phyloP scores from a whole-genome alignment of 768 basidiomycete species.

The Cubamyces sp. region DNA sequence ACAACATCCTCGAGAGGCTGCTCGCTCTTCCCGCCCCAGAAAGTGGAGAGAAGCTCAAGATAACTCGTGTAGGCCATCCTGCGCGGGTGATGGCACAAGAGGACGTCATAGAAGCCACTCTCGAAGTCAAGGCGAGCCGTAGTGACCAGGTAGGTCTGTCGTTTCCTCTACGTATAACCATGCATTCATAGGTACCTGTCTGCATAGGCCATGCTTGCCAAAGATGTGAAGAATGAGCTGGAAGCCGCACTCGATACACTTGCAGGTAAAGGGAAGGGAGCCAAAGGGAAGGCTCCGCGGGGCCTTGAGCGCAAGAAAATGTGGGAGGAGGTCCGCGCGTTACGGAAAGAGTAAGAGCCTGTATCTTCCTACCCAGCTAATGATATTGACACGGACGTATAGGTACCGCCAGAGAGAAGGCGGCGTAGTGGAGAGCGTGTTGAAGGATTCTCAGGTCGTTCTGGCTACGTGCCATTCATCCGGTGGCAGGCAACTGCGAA shows the following conservation, averaged over 20 bases:
- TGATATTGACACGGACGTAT: background rate
- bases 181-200: background rate
- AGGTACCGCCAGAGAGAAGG: conserved; percentile 91
- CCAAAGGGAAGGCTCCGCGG: conserved; percentile 70
- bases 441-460: conserved; percentile 60
- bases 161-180: background rate
- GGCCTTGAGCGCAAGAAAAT: conserved; percentile 78
- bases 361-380: background rate
- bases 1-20: conserved; percentile 92
- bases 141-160: conserved; percentile 62
- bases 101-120: conserved; percentile 65
- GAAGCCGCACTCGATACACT: conserved; percentile 68
- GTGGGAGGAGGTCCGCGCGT: conserved; percentile 84
- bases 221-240: conserved; percentile 88
- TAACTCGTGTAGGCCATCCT: conserved; percentile 94
- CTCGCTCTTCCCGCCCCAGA: conserved; percentile 58
- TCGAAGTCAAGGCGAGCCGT: conserved; percentile 72
- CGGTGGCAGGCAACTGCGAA: conserved; percentile 79
- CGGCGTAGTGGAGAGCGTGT: conserved; percentile 79
- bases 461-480: conserved; percentile 94
- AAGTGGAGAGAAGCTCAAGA: conserved; percentile 56
- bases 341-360: conserved; percentile 82
- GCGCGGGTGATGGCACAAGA: conserved; percentile 84
- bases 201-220: conserved; percentile 75
- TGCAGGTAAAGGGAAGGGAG: conserved; percentile 73